Evolutionary conservation across 305 asterid genomes (phyloP), one percentile per base, ranked within the genome.

Genomic region (Fraxinus baroniana): DNA sequence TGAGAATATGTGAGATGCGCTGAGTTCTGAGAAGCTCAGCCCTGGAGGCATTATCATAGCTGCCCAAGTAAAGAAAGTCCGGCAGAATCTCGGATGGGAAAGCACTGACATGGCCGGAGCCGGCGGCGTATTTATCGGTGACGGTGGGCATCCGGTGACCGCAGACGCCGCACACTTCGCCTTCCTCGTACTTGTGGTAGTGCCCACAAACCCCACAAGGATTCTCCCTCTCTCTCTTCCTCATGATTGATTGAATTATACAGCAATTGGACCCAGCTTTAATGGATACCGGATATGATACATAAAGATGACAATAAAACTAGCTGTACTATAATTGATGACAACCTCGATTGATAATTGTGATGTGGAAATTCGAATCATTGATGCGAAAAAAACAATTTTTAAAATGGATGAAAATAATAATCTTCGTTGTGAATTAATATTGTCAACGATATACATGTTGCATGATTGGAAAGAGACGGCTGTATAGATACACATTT

Each of bases 111-210:
- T 89, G 95, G 37, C 79, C 66, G 73, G 91, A 44, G 6, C 89
- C 22, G 22, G 87, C 66, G 74, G 84, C 81, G 80, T 86, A 82
- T 77, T 83, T 86, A 44, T 92, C 98, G 28, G 91, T 78, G 73
- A 83, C 88, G 80, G 70, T 89, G 79, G 92, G 84, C 91, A 87
- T 85, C 10, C 97, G 93, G 90, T 94, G 97, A 85, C 98, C 97
- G 88, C 98, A 94, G 80, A 92, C 41, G 79, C 97, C 92, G 82
- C 98, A 94, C 6, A 89, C 91, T 88, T 94, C 98, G 9, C 98
- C 98, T 87, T 92, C 97, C 81, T 93, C 98, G 87, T 91, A 93
- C 91, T 93, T 94, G 88, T 94, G 98, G 89, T 93, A 94, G 91
- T 94, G 98, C 57, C 97, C 97, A 77, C 98, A 94, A 62, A 94